phyloP scores from a whole-genome alignment of 345 rosid genomes.

The Boechera stricta region DNA sequence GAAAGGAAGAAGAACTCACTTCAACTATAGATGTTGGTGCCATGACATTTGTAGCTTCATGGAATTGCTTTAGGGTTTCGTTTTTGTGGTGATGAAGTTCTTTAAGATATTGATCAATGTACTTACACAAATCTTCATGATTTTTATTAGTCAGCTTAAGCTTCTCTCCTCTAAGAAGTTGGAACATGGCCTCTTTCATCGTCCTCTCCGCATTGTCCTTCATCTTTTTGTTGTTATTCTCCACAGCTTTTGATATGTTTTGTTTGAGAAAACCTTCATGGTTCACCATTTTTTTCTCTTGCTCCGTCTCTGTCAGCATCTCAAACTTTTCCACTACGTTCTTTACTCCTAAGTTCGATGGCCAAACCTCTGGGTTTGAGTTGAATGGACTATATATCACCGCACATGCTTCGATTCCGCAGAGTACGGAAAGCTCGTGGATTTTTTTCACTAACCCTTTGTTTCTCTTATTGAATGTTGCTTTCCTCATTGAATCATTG shows the following conservation, averaged over 20 bases:
- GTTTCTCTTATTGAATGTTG: conserved; percentile 50
- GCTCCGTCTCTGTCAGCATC: conserved; percentile 24
- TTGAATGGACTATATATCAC: conserved; percentile 39
- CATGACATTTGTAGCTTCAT: conserved; percentile 2
- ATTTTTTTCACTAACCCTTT: conserved; percentile 47
- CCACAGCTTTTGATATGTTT: conserved; percentile 31
- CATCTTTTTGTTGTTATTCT: conserved; percentile 17
- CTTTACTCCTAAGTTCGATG: conserved; percentile 24
- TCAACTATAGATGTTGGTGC: conserved; percentile 10
- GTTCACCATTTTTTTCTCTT: conserved; percentile 45
- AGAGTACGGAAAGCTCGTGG: conserved; percentile 45
- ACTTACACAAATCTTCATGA: conserved; percentile 13
- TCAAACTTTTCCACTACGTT: conserved; percentile 30
- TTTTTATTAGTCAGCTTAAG: not conserved
- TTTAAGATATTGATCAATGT: conserved; percentile 19
- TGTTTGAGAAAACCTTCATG: conserved; percentile 46
- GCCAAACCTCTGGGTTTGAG: conserved; percentile 46
- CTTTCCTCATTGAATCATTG: conserved; percentile 47
- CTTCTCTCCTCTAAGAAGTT: not conserved
- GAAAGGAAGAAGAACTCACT: conserved; percentile 7
- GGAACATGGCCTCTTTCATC: conserved; percentile 32
- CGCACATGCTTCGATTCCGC: conserved; percentile 47
- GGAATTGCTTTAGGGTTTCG: not conserved
- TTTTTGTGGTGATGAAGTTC: conserved; percentile 13
- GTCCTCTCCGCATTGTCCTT: conserved; percentile 31